Base-by-base conservation (phyloP, 1,284 basidiomycete species). In the Papiliotrema nemorosa region DNA sequence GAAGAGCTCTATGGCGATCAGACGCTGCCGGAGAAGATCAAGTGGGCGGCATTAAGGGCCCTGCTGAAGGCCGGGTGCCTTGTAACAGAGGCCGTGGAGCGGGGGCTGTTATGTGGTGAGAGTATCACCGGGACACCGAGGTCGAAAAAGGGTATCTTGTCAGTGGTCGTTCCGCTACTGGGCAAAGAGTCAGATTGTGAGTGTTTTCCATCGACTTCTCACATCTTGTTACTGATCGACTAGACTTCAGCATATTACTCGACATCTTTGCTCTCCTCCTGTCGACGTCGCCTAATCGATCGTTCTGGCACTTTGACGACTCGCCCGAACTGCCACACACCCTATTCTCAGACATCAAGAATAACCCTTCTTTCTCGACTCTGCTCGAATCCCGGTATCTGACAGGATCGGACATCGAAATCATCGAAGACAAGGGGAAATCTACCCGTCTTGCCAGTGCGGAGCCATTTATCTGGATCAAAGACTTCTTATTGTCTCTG, bases 271-370 rank as follows among this genome's bases (percentile, higher is more conserved):
- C 60, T 10, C 25, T 49, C 2, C 27, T 85, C 77, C 58, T 84
- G 82, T 56, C 68, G 78, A 18, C 74, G 80, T 52, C 76, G 83
- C 53, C 75, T 81, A 48, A 81, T 79, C 61, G 80, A 79, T 40
- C 77, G 14, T 67, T 87, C 14, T 93, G 90, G 90, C 64, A 74
- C 20, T 82, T 79, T 34, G 84, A 88, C 65, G 76, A 57, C 3
- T 71, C 72, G 0, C 61, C 71, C 2, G 71, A 75, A 31, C 61
- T 71, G 9, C 84, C 89, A 1, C 81, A 84, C 56, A 79, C 86
- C 35, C 79, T 89, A 2, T 85, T 91, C 62, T 87, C 86, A 58
- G 81, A 85, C n/a, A 81, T 92, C 63, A 88, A 86, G 69, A 84
- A 87, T 62, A 92, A 90, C 64, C 66, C 79, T 1, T 78, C 80